Base-by-base conservation (phyloP, 1,139 yeast genomes). In the Kazachstania sp. region DNA sequence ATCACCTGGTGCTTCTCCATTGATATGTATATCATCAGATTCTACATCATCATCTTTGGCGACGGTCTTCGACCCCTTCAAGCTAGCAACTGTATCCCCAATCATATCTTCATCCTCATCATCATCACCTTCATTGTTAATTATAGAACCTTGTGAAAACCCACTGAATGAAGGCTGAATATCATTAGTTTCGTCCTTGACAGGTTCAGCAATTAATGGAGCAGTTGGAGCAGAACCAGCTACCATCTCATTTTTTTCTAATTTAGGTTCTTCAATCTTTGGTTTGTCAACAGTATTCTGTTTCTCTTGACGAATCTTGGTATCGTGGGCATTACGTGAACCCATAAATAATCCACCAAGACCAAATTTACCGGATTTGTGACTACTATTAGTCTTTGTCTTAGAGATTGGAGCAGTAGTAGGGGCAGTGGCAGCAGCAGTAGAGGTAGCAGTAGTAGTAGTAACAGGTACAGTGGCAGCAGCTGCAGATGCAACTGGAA, bases 81-180 rank as follows among this genome's bases (percentile, higher is more conserved):
- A 8, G 18, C 42, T 39, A 2, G 42, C 42, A 18, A 39, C 42
- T 3, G 42, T 39, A 20, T 39, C 42, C 19, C 18, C 28, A 6
- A 29, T 31, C 6, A 16, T 19, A 26, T 29, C 28, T 5, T 18
- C 38, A 1, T 19, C 23, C 9, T 18, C 26, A 1, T 15, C 46
- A 4, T 51, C 48, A 16, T 50, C 42, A 12, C 45, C 44, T n/a
- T 47, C 44, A 26, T 49, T 36, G 13, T 48, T 44, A 28, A 32
- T 49, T 37, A 41, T 48, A 2, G 61, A 53, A n/a, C 57, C 61
- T 45, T 59, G 63, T 7, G 61, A 58, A 35, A 58, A 58, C 3
- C 61, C 61, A 45, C 61, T 59, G 39, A 58, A 59, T 5, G 60
- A 51, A 23, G 51, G 49, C 28, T 31, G 19, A 12, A 45, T 19